Evolutionary conservation across 2,329 filamentous ascomycete genomes (phyloP).

Genomic region (Botryotinia calthae): DNA sequence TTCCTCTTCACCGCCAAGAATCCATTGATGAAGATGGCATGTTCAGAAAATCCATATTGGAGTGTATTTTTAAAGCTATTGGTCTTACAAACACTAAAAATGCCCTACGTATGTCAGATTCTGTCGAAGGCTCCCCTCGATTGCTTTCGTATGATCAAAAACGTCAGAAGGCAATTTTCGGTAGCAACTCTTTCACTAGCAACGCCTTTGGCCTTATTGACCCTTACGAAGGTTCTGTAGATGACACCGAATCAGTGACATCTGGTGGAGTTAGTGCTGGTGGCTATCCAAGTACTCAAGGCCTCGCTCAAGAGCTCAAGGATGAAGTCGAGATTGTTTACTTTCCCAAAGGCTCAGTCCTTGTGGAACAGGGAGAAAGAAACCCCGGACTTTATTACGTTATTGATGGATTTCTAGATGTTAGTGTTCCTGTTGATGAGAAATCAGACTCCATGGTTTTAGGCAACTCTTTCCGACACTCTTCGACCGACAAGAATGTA

Average conservation of each 20-base stretch:
- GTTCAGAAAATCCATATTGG: conserved; percentile 85
- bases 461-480: conserved; percentile 31
- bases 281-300: conserved; percentile 58
- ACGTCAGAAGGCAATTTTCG: conserved; percentile 75
- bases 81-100: conserved; percentile 71
- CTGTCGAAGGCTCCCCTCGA: conserved; percentile 80
- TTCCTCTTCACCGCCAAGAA: conserved; percentile 67
- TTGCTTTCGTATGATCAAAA: conserved; percentile 81
- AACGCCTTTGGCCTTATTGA: conserved; percentile 92
- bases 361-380: conserved; percentile 96
- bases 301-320: conserved; percentile 73
- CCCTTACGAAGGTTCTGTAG: conserved; percentile 70
- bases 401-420: conserved; percentile 93
- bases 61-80: conserved; percentile 94
- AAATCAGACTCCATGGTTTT: conserved; percentile 35
- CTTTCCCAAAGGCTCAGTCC: conserved; percentile 89
- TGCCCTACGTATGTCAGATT: conserved; percentile 64
- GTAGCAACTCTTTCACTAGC: conserved; percentile 67
- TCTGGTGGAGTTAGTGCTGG: conserved; percentile 64
- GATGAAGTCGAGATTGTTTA: conserved; percentile 96
- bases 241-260: conserved; percentile 84
- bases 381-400: conserved; percentile 97
- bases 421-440: conserved; percentile 70
- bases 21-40: conserved; percentile 83
- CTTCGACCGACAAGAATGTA: conserved; percentile 26